Evolutionary conservation across 768 basidiomycete species (phyloP).

Genomic region (Boletus subparvulus): DNA sequence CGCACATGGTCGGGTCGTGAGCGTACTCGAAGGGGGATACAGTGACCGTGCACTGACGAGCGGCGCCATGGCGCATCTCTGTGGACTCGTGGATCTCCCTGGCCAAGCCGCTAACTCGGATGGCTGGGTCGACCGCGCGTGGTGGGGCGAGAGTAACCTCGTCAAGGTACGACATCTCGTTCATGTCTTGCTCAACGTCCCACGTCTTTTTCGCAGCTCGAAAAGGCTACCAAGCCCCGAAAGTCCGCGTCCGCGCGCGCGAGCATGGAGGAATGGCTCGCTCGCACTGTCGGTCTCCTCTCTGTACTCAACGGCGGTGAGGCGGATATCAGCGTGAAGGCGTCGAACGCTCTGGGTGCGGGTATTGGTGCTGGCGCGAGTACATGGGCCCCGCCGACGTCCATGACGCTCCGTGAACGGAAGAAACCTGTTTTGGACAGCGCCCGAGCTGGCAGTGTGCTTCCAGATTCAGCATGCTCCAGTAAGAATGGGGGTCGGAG

Average conservation of each 20-base stretch:
- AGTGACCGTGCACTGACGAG: conserved; percentile 85
- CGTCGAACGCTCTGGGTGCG: conserved; percentile 1
- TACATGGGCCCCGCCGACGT: conserved; percentile 33
- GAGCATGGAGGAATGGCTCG: conserved; percentile 54
- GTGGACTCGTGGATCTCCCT: conserved; percentile 50
- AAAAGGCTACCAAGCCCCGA: conserved; percentile 62
- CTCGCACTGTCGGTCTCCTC: conserved; percentile 43
- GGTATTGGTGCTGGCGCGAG: neutral
- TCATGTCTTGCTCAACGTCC: neutral
- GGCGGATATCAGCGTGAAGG: neutral
- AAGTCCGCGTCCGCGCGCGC: conserved; percentile 39
- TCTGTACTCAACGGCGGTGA: conserved; percentile 3
- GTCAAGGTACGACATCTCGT: conserved; percentile 41
- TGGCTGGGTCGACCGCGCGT: conserved; percentile 41
- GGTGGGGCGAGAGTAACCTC: conserved; percentile 70
- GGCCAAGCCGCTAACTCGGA: neutral
- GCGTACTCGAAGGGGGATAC: conserved; percentile 94
- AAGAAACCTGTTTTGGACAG: conserved; percentile 28
- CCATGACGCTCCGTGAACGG: conserved; percentile 51
- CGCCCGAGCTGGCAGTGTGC: neutral
- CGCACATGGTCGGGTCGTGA: conserved; percentile 70
- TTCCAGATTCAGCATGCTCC: neutral
- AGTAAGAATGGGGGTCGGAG: neutral
- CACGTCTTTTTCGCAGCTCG: conserved; percentile 45
- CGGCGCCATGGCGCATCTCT: conserved; percentile 79